Evolutionary conservation across 345 rosid genomes (phyloP).

Genomic region (Turnera subulata): DNA sequence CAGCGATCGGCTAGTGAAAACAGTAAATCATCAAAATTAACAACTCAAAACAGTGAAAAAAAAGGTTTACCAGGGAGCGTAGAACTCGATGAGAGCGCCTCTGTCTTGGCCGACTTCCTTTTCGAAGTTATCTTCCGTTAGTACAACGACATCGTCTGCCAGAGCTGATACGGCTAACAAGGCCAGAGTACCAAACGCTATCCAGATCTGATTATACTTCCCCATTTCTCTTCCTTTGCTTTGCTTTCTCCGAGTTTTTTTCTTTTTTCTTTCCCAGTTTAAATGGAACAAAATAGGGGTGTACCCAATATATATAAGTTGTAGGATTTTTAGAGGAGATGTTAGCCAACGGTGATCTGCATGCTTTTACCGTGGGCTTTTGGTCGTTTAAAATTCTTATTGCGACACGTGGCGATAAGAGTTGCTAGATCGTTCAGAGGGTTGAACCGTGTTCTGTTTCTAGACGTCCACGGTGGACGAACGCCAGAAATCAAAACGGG

Average conservation of each 20-base stretch:
- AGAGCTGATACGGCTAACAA: conserved; percentile 49
- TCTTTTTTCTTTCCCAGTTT: not conserved
- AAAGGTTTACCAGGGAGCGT: conserved; percentile 99
- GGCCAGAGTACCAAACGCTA: conserved; percentile 38
- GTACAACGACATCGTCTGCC: conserved; percentile 80
- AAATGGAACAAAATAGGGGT: too few species aligned
- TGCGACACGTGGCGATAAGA: conserved; percentile 14
- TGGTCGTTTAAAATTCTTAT: not conserved
- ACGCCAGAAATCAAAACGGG: too few species aligned
- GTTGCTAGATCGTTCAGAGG: too few species aligned
- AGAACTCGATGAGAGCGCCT: conserved; percentile 96
- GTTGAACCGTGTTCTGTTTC: too few species aligned
- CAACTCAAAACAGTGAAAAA: not conserved
- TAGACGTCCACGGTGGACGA: too few species aligned
- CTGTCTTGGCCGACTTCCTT: conserved; percentile 86
- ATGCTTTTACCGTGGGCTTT: not conserved
- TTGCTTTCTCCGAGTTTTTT: not conserved
- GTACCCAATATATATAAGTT: not conserved
- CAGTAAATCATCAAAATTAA: not conserved
- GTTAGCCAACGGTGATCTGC: not conserved
- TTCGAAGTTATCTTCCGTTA: conserved; percentile 89
- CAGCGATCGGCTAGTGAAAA: conserved; percentile 11
- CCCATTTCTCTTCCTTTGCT: conserved; percentile 10
- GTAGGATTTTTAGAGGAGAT: not conserved
- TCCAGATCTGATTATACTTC: conserved; percentile 56